These are phyloP conservation scores for Calonectria multiphialidica DNA, from an alignment of 2,329 filamentous ascomycete genomes.

Conservation along the genomic window DNA sequence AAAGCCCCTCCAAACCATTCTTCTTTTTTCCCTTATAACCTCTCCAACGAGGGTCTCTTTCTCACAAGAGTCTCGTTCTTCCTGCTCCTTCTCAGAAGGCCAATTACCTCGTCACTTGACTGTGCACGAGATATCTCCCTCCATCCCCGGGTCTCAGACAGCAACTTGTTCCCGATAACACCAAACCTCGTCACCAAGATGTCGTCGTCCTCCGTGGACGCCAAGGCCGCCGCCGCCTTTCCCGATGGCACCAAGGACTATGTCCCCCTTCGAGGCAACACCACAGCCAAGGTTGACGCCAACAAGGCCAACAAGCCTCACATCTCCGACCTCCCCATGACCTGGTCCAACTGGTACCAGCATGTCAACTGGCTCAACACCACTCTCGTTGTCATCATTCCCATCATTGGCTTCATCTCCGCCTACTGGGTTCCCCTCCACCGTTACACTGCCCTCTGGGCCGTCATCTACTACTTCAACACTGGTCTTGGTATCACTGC, in stretches of 20 bases:
- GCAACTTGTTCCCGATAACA: constrained; percentile 15
- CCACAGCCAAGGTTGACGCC: constrained; percentile 57
- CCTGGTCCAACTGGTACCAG: constrained; percentile 86
- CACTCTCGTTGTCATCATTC: constrained; percentile 82
- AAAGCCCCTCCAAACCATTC: constrained; percentile 28
- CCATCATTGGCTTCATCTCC: constrained; percentile 78
- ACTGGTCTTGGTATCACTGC: constrained; percentile 85
- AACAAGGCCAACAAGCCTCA: constrained; percentile 75
- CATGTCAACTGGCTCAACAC: constrained; percentile 96
- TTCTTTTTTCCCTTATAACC: constrained; percentile 15
- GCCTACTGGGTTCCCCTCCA: constrained; percentile 84
- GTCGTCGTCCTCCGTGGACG: constrained; percentile 55
- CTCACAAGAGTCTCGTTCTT: constrained; percentile 28
- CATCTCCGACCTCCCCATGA: constrained; percentile 86
- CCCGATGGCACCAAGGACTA: constrained; percentile 69
- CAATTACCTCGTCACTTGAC: constrained; percentile 24
- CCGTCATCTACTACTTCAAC: constrained; percentile 85
- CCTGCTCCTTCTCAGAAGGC: constrained; percentile 31
- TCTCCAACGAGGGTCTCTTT: constrained; percentile 32
- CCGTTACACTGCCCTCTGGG: constrained; percentile 78
- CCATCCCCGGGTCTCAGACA: constrained; percentile 15
- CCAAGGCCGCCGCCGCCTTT: constrained; percentile 56
- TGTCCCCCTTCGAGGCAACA: constrained; percentile 58
- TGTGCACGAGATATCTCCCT: constrained; percentile 18
- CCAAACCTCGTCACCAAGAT: constrained; percentile 35